phyloP scores from a whole-genome alignment of 768 basidiomycete species.

The Dioszegia hungarica region DNA sequence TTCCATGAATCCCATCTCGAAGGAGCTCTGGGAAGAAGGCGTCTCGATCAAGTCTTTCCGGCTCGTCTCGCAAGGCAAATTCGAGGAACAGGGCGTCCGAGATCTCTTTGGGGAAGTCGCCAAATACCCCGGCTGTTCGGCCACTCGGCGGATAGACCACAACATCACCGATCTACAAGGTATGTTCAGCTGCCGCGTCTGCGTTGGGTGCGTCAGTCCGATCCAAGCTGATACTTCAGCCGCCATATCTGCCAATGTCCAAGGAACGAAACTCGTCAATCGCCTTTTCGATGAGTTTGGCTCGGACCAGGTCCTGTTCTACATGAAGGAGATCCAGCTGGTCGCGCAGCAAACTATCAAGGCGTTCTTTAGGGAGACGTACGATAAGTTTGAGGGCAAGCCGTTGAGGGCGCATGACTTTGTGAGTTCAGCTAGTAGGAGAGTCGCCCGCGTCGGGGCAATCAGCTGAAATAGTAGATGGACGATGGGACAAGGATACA shows the following conservation, averaged over 20 bases:
- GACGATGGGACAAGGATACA: conserved; percentile 30
- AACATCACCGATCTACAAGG: conserved; percentile 40
- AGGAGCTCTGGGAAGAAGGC: conserved; percentile 34
- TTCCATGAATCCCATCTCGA: conserved; percentile 33
- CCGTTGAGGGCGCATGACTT: conserved; percentile 12
- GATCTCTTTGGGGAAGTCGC: conserved; percentile 30
- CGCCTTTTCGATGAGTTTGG: conserved; percentile 39
- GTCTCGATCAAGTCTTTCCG: conserved; percentile 25
- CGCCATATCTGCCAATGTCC: conserved; percentile 31
- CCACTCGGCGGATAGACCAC: conserved; percentile 37
- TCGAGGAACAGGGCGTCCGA: conserved; percentile 26
- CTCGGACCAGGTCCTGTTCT: conserved; percentile 29
- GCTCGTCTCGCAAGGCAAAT: conserved; percentile 28
- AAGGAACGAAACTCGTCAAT: conserved; percentile 27
- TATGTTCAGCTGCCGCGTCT: conserved; percentile 1
- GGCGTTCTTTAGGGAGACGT: conserved; percentile 32
- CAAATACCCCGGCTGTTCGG: conserved; percentile 32
- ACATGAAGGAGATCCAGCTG: conserved; percentile 34
- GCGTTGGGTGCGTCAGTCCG: too few relatives aligned
- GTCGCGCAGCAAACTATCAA: conserved; percentile 36
- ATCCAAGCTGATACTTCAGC: conserved; percentile 11
- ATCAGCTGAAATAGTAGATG: conserved; percentile 12
- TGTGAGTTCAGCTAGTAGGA: background rate
- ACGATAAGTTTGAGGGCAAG: conserved; percentile 18
- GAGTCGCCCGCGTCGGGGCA: too few relatives aligned